Percentiles rank a stretch among this genome's conserved stretches.
phyloP scores from a whole-genome alignment of 371 early-diverging fungal genomes.

The Thermomucor indicae-seudaticae region DNA sequence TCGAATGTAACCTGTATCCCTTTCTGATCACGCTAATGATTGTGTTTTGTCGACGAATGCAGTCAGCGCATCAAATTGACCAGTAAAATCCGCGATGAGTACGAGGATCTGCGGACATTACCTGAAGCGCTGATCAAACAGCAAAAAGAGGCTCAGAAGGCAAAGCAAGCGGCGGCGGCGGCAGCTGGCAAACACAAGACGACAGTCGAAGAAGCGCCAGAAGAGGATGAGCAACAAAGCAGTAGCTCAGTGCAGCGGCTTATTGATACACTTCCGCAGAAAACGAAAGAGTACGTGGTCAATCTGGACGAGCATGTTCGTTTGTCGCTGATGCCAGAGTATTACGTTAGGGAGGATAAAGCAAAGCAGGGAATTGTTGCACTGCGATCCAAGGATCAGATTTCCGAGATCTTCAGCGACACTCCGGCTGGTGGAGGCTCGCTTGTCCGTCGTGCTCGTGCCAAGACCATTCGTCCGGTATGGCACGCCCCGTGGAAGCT shows the following conservation, averaged over 20 bases:
- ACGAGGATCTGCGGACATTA: slow-evolving; percentile 58
- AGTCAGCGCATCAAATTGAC: slow-evolving; percentile 71
- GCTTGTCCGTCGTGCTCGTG: slow-evolving; percentile 55
- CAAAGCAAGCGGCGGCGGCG: slow-evolving; percentile 27
- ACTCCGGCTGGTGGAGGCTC: slow-evolving; percentile 48
- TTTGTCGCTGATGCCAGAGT: slow-evolving; percentile 1
- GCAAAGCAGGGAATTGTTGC: slow-evolving; percentile 40
- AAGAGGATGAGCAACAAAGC: slow-evolving; percentile 20
- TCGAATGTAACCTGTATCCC: background rate
- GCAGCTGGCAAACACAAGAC: slow-evolving; percentile 8
- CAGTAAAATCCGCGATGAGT: slow-evolving; percentile 75
- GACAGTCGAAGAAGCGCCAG: slow-evolving; percentile 35
- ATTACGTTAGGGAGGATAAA: slow-evolving; percentile 17
- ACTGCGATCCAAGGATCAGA: slow-evolving; percentile 39
- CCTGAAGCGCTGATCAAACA: slow-evolving; percentile 59
- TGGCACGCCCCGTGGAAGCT: slow-evolving; percentile 99
- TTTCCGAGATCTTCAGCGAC: slow-evolving; percentile 46
- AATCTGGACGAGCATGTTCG: too few relatives aligned
- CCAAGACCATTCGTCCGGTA: slow-evolving; percentile 61
- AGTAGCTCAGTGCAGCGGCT: slow-evolving; percentile 27
- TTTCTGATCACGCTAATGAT: background rate
- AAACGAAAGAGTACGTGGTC: slow-evolving; percentile 11
- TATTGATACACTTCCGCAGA: slow-evolving; percentile 39
- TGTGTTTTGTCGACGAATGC: background rate
- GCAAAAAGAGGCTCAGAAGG: slow-evolving; percentile 50